Conservation (phyloP, 1,284 basidiomycete genomes). For the Sphaerobolus stellatus region DNA sequence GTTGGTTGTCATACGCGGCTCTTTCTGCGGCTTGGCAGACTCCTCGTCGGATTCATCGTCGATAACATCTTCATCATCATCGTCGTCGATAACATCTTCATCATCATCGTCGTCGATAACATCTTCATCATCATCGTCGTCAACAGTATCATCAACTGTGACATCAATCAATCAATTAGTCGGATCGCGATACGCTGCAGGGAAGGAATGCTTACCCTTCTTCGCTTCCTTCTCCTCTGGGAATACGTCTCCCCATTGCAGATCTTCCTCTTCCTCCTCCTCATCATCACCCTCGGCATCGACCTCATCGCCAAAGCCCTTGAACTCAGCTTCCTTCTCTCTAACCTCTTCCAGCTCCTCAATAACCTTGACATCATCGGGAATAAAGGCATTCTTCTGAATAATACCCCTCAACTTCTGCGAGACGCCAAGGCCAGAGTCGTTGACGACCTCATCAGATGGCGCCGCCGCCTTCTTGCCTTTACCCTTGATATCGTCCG, state of each 20-base stretch:
- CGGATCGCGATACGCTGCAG: conserved; percentile 1
- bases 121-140: conserved; percentile 27
- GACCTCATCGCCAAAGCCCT: conserved; percentile 28
- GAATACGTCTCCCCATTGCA: conserved; percentile 71
- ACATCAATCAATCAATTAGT: conserved; percentile 19
- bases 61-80: conserved; percentile 10
- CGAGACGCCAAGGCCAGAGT: conserved; percentile 50
- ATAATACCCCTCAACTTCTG: conserved; percentile 76
- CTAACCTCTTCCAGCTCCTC: conserved; percentile 46
- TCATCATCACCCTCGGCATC: conserved; percentile 24
- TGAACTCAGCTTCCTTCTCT: conserved; percentile 30
- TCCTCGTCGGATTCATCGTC: conserved; percentile 17
- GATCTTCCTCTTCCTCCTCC: conserved; percentile 41
- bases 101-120: conserved; percentile 13
- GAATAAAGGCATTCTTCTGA: conserved; percentile 82
- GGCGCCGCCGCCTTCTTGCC: conserved; percentile 33
- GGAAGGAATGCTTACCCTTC: conserved; percentile 29
- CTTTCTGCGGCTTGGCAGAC: conserved; percentile 44
- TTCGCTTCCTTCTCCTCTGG: conserved; percentile 48
- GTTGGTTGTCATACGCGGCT: conserved; percentile 83
- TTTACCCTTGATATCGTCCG: conserved; percentile 40
- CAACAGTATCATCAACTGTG: conserved; percentile 33
- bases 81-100: conserved; percentile 20
- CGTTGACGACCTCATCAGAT: conserved; percentile 30
- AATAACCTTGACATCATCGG: conserved; percentile 65